Evolutionary conservation across 169 alveolate species (phyloP), one percentile per base, ranked within the genome.

Genomic region (Plasmodium gonderi): DNA sequence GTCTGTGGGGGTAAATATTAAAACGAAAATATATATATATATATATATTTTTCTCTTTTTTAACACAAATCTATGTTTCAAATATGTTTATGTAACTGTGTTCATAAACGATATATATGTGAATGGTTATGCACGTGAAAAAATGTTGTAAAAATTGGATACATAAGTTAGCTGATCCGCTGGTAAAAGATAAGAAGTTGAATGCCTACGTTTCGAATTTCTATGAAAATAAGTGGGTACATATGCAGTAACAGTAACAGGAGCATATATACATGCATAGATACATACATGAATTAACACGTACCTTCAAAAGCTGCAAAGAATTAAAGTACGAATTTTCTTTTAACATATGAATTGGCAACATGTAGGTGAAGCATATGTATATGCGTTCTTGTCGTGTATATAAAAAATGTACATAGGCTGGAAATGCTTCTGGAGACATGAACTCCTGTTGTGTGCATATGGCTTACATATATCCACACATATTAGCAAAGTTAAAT

Each of bases 1-100:
- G 8, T 1, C 3, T 23, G 69, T 23, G 69, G 33, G 7, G 23
- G 23, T 23, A 54, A 54, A 12, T 29, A 36, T 74, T 36, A 23
- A 77, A 77, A 77, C 14, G 23, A 77, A 77, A 45, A 31, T 44
- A 77, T 17, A 12, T 79, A 20, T 12, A 20, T 1, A 20, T 54
- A 6, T 54, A 3, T 49, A 14, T 49, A 14, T 9, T 47, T 5
- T 51, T 51, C 20, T 51, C 23, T 79, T 33, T 79, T 79, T 79
- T 29, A 79, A 60, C 44, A 79, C 90, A 79, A 79, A 79, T 79
- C 60, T 54, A 79, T 26, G 79, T 54, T 78, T 45, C 69, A 78
- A 78, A 78, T 77, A 77, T 31, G 47, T 40, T 45, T 14, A 78
- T n/a, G 69, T 54, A 49, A 36, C 11, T n/a, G 17, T 44, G 7